These are phyloP conservation scores for Amanita molliuscula DNA, from an alignment of 768 basidiomycete genomes.

Conservation along the genomic window DNA sequence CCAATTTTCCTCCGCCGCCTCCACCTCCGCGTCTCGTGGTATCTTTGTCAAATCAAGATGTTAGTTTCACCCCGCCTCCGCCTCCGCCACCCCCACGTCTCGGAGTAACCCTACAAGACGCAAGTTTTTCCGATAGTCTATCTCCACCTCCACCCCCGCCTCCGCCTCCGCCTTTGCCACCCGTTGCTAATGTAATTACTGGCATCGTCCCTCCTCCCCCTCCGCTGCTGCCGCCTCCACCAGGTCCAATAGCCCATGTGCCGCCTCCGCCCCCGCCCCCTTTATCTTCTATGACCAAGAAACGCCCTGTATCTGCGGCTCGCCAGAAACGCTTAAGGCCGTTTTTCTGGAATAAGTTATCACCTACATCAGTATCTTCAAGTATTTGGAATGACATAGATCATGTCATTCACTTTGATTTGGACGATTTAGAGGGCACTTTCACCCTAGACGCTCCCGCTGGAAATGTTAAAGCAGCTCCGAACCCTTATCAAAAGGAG, in stretches of 20 bases:
- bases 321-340: slow-evolving; percentile 53
- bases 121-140: not conserved
- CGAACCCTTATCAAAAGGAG: slow-evolving; percentile 33
- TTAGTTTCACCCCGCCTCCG: slow-evolving; percentile 13
- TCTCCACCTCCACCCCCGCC: slow-evolving; percentile 13
- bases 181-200: not conserved
- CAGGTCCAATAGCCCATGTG: slow-evolving; percentile 19
- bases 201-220: slow-evolving; percentile 15
- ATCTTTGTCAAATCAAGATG: slow-evolving; percentile 12
- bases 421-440: slow-evolving; percentile 65
- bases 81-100: slow-evolving; percentile 16
- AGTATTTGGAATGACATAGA: slow-evolving; percentile 67
- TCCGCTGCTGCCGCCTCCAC: slow-evolving; percentile 25
- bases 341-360: slow-evolving; percentile 86
- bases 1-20: slow-evolving; percentile 8
- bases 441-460: slow-evolving; percentile 51
- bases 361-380: slow-evolving; percentile 24
- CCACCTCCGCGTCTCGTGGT: slow-evolving; percentile 11
- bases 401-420: slow-evolving; percentile 32
- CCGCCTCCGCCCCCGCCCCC: slow-evolving; percentile 25
- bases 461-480: slow-evolving; percentile 30
- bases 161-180: slow-evolving; percentile 15
- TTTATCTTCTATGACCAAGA: slow-evolving; percentile 24
- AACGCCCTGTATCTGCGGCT: slow-evolving; percentile 15
- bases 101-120: slow-evolving; percentile 1